Evolutionary conservation across 2,329 filamentous ascomycete genomes (phyloP).

Genomic region (Colletotrichum sp.): DNA sequence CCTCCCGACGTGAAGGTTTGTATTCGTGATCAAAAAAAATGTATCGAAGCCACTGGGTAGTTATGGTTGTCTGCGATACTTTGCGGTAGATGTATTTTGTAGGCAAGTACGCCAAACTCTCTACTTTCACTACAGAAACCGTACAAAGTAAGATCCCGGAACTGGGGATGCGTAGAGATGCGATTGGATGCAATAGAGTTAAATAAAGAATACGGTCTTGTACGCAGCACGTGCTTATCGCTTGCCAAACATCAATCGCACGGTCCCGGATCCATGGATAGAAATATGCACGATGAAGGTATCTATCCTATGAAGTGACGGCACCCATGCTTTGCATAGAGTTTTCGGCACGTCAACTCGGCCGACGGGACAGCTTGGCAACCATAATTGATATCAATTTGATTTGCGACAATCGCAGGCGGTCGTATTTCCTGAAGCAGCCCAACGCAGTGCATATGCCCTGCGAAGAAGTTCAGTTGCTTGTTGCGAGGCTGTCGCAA

Average conservation of each 20-base stretch:
- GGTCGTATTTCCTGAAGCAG: not conserved
- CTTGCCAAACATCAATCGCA: not conserved
- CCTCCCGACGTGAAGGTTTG: not conserved
- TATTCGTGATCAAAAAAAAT: not conserved
- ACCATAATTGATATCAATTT: not conserved
- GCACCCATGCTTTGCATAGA: not conserved
- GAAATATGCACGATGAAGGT: not conserved
- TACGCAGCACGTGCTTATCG: not conserved
- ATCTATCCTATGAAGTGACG: not conserved
- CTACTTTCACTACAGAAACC: not conserved
- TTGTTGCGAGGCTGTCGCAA: not conserved
- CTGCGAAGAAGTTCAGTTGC: not conserved
- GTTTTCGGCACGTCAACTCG: not conserved
- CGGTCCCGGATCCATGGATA: not conserved
- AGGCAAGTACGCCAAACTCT: not conserved
- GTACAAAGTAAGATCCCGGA: not conserved
- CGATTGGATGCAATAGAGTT: not conserved
- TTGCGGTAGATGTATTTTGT: not conserved
- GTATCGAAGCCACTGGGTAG: not conserved
- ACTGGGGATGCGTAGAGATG: not conserved
- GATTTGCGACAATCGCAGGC: accelerated
- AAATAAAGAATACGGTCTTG: not conserved
- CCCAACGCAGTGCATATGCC: not conserved
- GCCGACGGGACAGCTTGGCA: not conserved
- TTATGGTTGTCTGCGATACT: not conserved